phyloP scores from a whole-genome alignment of 345 rosid species.

The Alliaria petiolata region DNA sequence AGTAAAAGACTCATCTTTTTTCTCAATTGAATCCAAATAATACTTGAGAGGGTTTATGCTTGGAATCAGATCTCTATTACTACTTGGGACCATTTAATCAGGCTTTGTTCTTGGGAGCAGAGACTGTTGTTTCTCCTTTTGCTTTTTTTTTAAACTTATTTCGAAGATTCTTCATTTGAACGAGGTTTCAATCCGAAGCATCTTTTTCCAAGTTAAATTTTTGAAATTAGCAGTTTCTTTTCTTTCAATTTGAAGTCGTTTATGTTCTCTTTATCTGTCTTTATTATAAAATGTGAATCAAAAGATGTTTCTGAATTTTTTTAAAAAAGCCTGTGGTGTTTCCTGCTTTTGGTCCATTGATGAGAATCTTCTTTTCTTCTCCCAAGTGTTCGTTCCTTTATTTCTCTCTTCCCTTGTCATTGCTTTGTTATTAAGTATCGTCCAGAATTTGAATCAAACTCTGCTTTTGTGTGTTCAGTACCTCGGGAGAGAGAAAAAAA shows the following conservation, averaged over 20 bases:
- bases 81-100: constrained; percentile 21
- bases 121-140: constrained; percentile 14
- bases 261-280: constrained; percentile 8
- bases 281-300: constrained; percentile 27
- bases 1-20: constrained; percentile 9
- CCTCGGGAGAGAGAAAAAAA: background rate
- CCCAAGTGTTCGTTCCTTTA: constrained; percentile 26
- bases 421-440: constrained; percentile 44
- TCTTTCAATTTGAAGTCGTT: constrained; percentile 13
- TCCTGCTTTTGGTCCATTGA: constrained; percentile 62
- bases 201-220: background rate
- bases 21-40: constrained; percentile 13
- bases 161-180: constrained; percentile 29
- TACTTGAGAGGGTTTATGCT: constrained; percentile 2
- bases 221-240: constrained; percentile 11
- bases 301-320: constrained; percentile 43
- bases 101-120: constrained; percentile 26
- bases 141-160: background rate
- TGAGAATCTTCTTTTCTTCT: constrained; percentile 58
- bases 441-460: constrained; percentile 23
- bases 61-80: constrained; percentile 18
- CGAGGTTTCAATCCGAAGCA: background rate
- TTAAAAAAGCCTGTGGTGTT: constrained; percentile 36
- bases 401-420: constrained; percentile 21
- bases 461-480: constrained; percentile 27